Conservation (phyloP, 176 grass and related monocot species). For the Calamus simplicifolius region DNA sequence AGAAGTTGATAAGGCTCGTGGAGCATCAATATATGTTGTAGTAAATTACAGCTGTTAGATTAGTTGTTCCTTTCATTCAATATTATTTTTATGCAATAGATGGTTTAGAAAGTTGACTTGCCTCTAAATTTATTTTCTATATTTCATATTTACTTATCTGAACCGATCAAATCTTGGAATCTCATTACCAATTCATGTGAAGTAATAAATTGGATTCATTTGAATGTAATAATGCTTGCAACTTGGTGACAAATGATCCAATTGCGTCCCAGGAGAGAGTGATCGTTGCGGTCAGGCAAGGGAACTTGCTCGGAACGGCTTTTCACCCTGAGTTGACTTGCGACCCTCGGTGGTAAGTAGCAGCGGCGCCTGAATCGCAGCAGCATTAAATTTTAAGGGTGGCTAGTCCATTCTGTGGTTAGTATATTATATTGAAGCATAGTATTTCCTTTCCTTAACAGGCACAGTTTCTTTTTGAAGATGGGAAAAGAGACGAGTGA, state of each 20-base stretch:
- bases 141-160: too few species aligned
- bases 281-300: slow-evolving; percentile 81
- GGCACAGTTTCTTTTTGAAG: slow-evolving; percentile 76
- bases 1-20: too few species aligned
- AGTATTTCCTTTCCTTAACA: slow-evolving; percentile 5
- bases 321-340: slow-evolving; percentile 96
- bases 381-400: too few species aligned
- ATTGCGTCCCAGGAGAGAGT: slow-evolving; percentile 60
- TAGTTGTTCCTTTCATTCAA: too few species aligned
- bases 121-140: too few species aligned
- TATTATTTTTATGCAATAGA: too few species aligned
- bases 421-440: background rate
- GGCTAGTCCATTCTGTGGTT: background rate
- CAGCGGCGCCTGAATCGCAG: background rate
- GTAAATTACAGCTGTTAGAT: too few species aligned
- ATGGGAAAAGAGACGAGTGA: slow-evolving; percentile 59
- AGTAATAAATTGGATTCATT: background rate
- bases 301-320: slow-evolving; percentile 82
- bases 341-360: slow-evolving; percentile 82
- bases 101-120: too few species aligned
- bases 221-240: background rate
- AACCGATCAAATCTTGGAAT: too few species aligned
- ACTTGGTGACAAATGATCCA: slow-evolving; percentile 44
- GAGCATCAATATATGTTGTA: too few species aligned
- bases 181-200: too few species aligned